Percentiles rank a stretch among this genome's conserved stretches.
These are phyloP conservation scores for Escallonia rubra DNA, from an alignment of 129 eudicot genomes.

Conservation along the genomic window DNA sequence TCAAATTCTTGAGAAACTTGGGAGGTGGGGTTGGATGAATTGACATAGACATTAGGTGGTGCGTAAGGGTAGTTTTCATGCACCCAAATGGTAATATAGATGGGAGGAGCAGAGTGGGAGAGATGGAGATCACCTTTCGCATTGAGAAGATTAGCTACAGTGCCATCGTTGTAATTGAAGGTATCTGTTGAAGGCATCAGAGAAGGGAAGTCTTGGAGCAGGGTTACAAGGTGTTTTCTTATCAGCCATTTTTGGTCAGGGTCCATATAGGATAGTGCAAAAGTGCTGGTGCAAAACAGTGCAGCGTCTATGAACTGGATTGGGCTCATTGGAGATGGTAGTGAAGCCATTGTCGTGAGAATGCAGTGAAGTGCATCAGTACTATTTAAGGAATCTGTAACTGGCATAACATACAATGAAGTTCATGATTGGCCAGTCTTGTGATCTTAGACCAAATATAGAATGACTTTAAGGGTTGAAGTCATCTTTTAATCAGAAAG, in stretches of 20 bases:
- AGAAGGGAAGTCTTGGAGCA: slow-evolving; percentile 38
- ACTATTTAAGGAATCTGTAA: no score
- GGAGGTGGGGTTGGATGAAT: slow-evolving; percentile 12
- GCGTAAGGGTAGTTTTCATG: slow-evolving; percentile 53
- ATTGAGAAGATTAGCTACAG: slow-evolving; percentile 32
- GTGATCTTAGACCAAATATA: not conserved
- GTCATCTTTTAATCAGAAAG: slow-evolving; percentile 8
- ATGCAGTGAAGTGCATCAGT: no score
- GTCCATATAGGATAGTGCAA: slow-evolving; percentile 43
- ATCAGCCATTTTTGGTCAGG: slow-evolving; percentile 66
- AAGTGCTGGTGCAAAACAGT: slow-evolving; percentile 31
- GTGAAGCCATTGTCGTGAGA: slow-evolving; percentile 25
- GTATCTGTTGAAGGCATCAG: slow-evolving; percentile 28
- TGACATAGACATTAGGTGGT: slow-evolving; percentile 45
- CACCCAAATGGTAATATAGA: slow-evolving; percentile 49
- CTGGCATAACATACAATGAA: no score
- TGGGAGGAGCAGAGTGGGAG: slow-evolving; percentile 25
- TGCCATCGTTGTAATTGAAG: slow-evolving; percentile 54
- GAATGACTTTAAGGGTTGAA: slow-evolving; percentile 24
- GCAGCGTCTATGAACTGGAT: slow-evolving; percentile 49
- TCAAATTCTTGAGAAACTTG: not conserved
- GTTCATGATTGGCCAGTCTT: no score
- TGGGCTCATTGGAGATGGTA: slow-evolving; percentile 17
- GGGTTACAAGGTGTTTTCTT: slow-evolving; percentile 45
- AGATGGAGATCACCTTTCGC: slow-evolving; percentile 35